Conservation (phyloP, 2,329 filamentous ascomycete species). For the Boeremia lycopersici region DNA sequence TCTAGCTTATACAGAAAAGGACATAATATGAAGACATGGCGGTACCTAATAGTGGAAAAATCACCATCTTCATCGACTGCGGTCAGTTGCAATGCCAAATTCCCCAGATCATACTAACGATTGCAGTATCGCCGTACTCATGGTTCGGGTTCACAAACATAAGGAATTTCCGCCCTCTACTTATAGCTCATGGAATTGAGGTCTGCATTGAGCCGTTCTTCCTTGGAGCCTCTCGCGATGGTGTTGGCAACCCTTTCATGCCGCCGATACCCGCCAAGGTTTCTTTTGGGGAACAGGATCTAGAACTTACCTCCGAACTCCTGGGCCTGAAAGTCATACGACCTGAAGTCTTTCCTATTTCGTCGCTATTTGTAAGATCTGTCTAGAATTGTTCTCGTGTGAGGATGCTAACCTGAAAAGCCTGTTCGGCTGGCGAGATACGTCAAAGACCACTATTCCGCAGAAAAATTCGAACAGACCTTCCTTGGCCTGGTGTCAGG, state of each 20-base stretch:
- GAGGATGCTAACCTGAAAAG: neutral
- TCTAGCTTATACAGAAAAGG: too few species aligned
- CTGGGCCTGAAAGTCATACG: neutral
- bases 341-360: slow-evolving; percentile 7
- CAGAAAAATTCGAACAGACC: slow-evolving; percentile 15
- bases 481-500: slow-evolving; percentile 11
- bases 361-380: neutral
- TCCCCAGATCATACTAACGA: neutral
- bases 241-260: slow-evolving; percentile 9
- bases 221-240: slow-evolving; percentile 15
- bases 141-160: slow-evolving; percentile 18
- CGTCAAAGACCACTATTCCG: slow-evolving; percentile 16
- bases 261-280: slow-evolving; percentile 1
- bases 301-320: neutral
- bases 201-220: slow-evolving; percentile 16
- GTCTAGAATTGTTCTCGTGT: neutral
- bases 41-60: neutral
- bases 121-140: slow-evolving; percentile 13
- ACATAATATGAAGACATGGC: neutral
- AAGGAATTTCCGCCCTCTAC: slow-evolving; percentile 7
- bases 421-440: slow-evolving; percentile 13
- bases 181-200: slow-evolving; percentile 7
- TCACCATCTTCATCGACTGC: neutral
- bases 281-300: slow-evolving; percentile 5
- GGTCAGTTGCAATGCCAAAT: neutral